Evolutionary conservation across 176 grass and related monocot genomes (phyloP).

Genomic region (Triticum timopheevii): DNA sequence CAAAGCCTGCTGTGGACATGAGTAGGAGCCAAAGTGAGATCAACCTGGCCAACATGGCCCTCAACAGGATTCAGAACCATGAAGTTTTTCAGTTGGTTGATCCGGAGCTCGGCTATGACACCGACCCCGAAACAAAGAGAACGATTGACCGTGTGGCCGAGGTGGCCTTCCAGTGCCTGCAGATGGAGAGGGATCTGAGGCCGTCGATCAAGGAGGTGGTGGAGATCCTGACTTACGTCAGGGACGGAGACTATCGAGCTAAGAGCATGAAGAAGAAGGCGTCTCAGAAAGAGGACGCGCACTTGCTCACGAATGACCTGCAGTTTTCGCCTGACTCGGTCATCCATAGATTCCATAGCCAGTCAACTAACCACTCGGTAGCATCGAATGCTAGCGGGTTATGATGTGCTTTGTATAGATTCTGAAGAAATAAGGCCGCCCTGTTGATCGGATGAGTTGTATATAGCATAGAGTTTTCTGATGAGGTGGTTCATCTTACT

Average conservation of each 20-base stretch:
- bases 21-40: constrained; percentile 58
- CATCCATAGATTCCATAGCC: constrained; percentile 57
- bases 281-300: constrained; percentile 31
- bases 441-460: constrained; percentile 32
- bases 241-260: constrained; percentile 3
- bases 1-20: constrained; percentile 91
- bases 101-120: constrained; percentile 47
- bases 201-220: constrained; percentile 79
- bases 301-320: constrained; percentile 26
- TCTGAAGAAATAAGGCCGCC: constrained; percentile 17
- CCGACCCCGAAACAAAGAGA: constrained; percentile 42
- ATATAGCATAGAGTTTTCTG: constrained; percentile 49
- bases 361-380: constrained; percentile 39
- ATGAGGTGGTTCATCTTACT: constrained; percentile 22
- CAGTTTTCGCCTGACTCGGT: constrained; percentile 58
- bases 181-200: constrained; percentile 63
- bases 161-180: constrained; percentile 80
- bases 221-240: constrained; percentile 50
- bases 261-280: constrained; percentile 11
- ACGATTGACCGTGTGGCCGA: constrained; percentile 57
- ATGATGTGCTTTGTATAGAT: constrained; percentile 20
- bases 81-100: constrained; percentile 69
- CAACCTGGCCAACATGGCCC: constrained; percentile 68
- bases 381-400: constrained; percentile 53
- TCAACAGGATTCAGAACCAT: constrained; percentile 71